Percentiles rank a stretch among this genome's conserved stretches.
Evolutionary conservation across 2,329 filamentous ascomycete species (phyloP).

Genomic region (Diaporthe batatas): DNA sequence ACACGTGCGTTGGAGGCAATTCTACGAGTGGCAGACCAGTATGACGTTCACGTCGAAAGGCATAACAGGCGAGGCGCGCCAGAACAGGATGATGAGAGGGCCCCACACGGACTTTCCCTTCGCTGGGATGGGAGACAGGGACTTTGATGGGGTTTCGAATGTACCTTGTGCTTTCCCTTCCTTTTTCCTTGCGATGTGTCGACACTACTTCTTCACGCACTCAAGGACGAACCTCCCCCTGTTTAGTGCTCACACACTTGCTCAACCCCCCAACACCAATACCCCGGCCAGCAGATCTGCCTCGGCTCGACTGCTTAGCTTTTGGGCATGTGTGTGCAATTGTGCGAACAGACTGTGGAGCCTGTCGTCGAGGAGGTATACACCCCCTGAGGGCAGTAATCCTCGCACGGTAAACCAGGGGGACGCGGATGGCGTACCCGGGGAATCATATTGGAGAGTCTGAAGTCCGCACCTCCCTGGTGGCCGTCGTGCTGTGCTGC

Average conservation of each 20-base stretch:
- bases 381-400: not conserved
- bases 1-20: conserved; percentile 15
- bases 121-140: not conserved
- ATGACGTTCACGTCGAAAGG: conserved; percentile 30
- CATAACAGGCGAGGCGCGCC: not conserved
- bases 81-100: not conserved
- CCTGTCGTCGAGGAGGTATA: not conserved
- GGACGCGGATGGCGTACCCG: conserved; percentile 26
- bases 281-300: conserved; percentile 12
- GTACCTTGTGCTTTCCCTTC: not conserved
- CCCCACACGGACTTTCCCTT: conserved; percentile 14
- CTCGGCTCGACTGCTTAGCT: conserved; percentile 16
- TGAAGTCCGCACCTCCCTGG: conserved; percentile 16
- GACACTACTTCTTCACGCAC: conserved; percentile 25
- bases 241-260: conserved; percentile 17
- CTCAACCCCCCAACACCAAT: not conserved
- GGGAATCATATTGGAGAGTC: conserved; percentile 11
- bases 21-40: not conserved
- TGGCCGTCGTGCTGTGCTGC: not conserved
- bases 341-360: conserved; percentile 17
- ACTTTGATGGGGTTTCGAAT: conserved; percentile 17
- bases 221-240: conserved; percentile 3
- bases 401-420: conserved; percentile 13
- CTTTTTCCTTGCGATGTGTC: conserved; percentile 1
- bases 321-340: conserved; percentile 10